These are phyloP conservation scores for Xylariaceae sp. DNA, from an alignment of 2,329 filamentous ascomycete species.

Conservation along the genomic window DNA sequence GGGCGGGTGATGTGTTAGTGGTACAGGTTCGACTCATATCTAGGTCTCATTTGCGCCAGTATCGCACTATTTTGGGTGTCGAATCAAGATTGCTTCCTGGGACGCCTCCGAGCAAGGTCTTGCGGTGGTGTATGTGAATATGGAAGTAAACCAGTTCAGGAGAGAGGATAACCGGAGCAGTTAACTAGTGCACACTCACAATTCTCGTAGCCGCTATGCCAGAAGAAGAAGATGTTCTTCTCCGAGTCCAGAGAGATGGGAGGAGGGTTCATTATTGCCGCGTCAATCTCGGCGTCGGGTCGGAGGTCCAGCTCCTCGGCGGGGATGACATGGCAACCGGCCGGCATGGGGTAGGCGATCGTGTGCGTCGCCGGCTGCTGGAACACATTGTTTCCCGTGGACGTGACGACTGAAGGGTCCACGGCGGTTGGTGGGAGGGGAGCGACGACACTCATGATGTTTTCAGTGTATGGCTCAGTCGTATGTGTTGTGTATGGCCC, in stretches of 20 bases:
- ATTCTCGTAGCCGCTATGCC: conserved; percentile 43
- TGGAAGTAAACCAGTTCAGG: no score
- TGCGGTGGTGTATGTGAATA: no score
- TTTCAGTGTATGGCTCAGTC: no score
- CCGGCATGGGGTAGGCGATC: conserved; percentile 30
- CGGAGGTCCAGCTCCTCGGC: conserved; percentile 38
- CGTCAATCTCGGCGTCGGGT: conserved; percentile 41
- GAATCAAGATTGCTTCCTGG: no score
- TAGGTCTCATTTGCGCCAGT: no score
- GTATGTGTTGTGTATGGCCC: no score
- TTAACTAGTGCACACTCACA: conserved; percentile 18
- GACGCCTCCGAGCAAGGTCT: no score
- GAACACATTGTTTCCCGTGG: conserved; percentile 12
- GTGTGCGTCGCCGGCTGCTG: conserved; percentile 1
- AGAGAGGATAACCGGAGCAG: not conserved
- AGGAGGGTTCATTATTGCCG: conserved; percentile 34
- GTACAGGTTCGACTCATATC: not conserved
- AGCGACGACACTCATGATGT: no score
- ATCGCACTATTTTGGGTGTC: no score
- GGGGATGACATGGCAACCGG: conserved; percentile 38
- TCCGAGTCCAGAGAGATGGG: conserved; percentile 32
- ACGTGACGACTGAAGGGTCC: no score
- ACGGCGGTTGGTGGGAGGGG: no score
- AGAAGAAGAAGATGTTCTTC: conserved; percentile 56
- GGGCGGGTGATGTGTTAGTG: not conserved